phyloP scores from a whole-genome alignment of 352 stramenopile genomes.

The Globisporangium acanthophoron region DNA sequence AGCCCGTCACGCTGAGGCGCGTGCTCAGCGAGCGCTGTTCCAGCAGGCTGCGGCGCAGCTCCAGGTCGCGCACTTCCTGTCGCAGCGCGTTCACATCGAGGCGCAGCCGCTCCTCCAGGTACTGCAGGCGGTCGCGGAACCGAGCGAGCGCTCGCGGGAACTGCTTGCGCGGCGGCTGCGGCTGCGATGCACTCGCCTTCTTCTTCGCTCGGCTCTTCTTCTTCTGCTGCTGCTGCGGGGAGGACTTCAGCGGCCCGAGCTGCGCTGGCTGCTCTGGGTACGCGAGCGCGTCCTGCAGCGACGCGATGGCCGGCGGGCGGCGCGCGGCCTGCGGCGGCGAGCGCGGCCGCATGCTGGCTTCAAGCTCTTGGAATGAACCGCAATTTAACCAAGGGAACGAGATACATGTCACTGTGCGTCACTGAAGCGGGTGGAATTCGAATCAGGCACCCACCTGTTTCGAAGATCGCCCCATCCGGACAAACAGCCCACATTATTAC shows the following conservation, averaged over 20 bases:
- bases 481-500: no score
- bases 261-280: slow-evolving; percentile 6
- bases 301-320: slow-evolving; percentile 1
- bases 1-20: slow-evolving; percentile 3
- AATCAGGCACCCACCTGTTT: background rate
- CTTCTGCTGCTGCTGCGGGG: background rate
- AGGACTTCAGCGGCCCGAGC: background rate
- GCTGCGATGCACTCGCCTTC: no score
- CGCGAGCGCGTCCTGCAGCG: slow-evolving; percentile 9
- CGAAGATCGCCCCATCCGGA: no score
- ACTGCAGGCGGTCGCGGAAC: slow-evolving; percentile 20
- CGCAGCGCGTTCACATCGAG: slow-evolving; percentile 23
- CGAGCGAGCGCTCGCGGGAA: slow-evolving; percentile 10
- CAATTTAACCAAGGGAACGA: no score
- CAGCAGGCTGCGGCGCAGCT: slow-evolving; percentile 11
- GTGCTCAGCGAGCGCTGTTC: slow-evolving; percentile 7
- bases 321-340: background rate
- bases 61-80: slow-evolving; percentile 23
- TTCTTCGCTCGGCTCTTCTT: background rate
- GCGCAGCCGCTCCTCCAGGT: slow-evolving; percentile 16
- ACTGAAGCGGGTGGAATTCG: background rate
- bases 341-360: background rate
- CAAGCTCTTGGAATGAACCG: no score
- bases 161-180: slow-evolving; percentile 7
- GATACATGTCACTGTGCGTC: no score